These are phyloP conservation scores for Sphagnurus paluster DNA, from an alignment of 1,284 basidiomycete species.

Conservation along the genomic window DNA sequence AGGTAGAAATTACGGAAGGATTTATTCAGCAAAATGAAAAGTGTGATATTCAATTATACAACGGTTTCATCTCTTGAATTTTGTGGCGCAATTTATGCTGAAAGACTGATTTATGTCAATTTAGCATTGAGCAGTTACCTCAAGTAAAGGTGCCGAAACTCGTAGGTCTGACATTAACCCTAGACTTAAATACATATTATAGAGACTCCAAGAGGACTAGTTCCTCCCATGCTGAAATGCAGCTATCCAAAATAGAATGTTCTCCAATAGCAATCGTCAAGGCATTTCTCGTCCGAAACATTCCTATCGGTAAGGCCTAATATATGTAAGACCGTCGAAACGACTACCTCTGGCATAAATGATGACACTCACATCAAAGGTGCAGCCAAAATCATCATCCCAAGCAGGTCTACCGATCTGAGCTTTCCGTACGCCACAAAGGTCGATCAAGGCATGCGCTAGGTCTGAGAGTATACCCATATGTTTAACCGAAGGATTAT, in stretches of 20 bases:
- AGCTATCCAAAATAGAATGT: conserved; percentile 36
- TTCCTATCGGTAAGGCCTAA: conserved; percentile 26
- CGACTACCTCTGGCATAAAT: neutral
- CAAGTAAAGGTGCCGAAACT: too few relatives aligned
- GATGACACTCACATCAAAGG: conserved; percentile 33
- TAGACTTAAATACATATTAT: too few relatives aligned
- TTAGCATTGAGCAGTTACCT: too few relatives aligned
- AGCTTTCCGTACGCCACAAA: conserved; percentile 19
- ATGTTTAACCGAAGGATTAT: neutral
- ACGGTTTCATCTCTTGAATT: too few relatives aligned
- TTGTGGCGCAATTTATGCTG: too few relatives aligned
- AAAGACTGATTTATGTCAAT: too few relatives aligned
- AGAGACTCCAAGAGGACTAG: too few relatives aligned
- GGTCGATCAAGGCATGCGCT: conserved; percentile 12
- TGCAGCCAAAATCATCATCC: conserved; percentile 25
- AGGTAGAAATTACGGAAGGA: conserved; percentile 1
- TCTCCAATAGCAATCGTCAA: conserved; percentile 35
- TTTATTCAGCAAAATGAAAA: too few relatives aligned
- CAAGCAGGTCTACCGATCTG: conserved; percentile 8
- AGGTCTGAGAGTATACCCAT: conserved; percentile 6
- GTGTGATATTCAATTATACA: too few relatives aligned
- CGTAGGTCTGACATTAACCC: too few relatives aligned
- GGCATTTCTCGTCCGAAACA: conserved; percentile 31
- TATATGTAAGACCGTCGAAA: conserved; percentile 6
- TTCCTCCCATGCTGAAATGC: conserved; percentile 33